These are phyloP conservation scores for Nyctanthes arbortristis DNA, from an alignment of 257 asterid species.

Conservation along the genomic window DNA sequence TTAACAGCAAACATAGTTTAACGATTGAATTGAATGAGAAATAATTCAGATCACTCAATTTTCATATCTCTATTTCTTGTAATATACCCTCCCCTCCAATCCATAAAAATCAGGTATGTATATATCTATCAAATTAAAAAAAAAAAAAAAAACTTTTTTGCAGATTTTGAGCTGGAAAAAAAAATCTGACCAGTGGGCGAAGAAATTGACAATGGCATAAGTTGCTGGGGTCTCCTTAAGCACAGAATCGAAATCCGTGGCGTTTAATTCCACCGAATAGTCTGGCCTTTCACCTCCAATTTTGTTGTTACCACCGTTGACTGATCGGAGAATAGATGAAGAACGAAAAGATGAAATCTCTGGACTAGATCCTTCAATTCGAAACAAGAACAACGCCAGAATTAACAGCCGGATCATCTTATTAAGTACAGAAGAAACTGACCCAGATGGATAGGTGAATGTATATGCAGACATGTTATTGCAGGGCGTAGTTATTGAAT, in stretches of 20 bases:
- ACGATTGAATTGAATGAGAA: no score
- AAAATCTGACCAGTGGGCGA: constrained; percentile 72
- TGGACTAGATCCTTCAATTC: constrained; percentile 29
- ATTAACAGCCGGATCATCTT: constrained; percentile 28
- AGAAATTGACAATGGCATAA: constrained; percentile 80
- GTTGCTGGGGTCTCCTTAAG: constrained; percentile 70
- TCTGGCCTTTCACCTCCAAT: constrained; percentile 38
- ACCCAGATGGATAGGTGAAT: not conserved
- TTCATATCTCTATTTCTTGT: no score
- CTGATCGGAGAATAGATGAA: constrained; percentile 65
- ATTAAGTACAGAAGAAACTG: constrained; percentile 35
- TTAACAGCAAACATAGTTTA: no score
- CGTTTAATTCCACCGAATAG: constrained; percentile 69
- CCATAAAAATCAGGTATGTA: constrained; percentile 1
- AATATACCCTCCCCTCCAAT: constrained; percentile 4
- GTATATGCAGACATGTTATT: not conserved
- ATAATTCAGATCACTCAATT: no score
- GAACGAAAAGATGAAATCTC: constrained; percentile 34
- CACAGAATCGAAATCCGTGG: constrained; percentile 66
- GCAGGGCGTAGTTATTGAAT: no score
- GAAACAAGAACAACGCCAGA: constrained; percentile 31
- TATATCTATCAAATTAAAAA: constrained; percentile 1
- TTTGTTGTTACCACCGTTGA: constrained; percentile 27
- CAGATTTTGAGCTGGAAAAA: not conserved
- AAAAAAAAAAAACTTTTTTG: not conserved